phyloP scores from a whole-genome alignment of 1,284 basidiomycete species.

The Heterobasidion parviporum region DNA sequence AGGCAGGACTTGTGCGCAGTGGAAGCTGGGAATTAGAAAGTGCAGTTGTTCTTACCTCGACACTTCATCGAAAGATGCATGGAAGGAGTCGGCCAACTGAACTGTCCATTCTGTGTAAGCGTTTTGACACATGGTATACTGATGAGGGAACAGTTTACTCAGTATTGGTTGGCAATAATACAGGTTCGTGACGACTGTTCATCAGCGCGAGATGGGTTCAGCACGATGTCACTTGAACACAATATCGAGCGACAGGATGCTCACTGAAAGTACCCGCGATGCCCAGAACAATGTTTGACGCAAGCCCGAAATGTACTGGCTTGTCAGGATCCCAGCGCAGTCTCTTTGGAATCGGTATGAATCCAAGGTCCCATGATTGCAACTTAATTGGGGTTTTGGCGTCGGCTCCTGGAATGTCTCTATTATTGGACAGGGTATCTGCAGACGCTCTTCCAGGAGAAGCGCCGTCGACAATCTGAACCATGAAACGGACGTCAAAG shows the following conservation, averaged over 20 bases:
- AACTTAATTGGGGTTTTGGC: background rate
- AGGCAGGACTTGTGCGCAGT: too few relatives aligned
- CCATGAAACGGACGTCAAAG: too few relatives aligned
- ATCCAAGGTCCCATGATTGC: constrained; percentile 38
- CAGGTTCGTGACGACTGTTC: constrained; percentile 48
- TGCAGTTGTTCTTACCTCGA: constrained; percentile 32
- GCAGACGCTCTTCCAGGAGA: background rate
- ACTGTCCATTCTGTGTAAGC: constrained; percentile 26
- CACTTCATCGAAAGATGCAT: constrained; percentile 47
- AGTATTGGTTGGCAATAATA: constrained; percentile 71
- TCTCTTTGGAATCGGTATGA: constrained; percentile 58
- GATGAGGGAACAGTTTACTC: constrained; percentile 30
- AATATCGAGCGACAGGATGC: constrained; percentile 12
- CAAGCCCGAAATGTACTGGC: constrained; percentile 52
- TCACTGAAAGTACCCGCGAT: constrained; percentile 56
- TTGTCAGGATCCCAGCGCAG: constrained; percentile 52
- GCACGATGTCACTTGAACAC: too few relatives aligned
- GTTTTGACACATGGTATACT: background rate
- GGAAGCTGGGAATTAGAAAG: background rate
- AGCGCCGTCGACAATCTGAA: too few relatives aligned
- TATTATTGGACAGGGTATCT: background rate
- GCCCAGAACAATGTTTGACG: constrained; percentile 59
- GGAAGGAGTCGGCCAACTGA: constrained; percentile 44
- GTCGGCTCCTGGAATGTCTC: background rate
- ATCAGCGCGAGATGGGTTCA: background rate